These are phyloP conservation scores for Triticum monococcum DNA, from an alignment of 176 grass and related monocot genomes.

Conservation along the genomic window DNA sequence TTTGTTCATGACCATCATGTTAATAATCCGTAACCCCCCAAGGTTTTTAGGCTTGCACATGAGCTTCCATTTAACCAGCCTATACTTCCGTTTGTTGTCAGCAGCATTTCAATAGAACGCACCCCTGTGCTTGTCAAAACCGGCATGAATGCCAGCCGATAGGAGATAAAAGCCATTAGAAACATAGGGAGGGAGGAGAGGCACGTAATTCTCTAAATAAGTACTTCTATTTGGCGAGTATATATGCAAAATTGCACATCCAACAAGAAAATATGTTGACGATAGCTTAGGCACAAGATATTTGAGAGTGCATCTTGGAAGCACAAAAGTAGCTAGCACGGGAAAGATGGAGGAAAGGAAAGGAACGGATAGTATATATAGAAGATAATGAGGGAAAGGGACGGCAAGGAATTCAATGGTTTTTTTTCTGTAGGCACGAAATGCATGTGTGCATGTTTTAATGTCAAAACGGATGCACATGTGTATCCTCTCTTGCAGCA, in stretches of 20 bases:
- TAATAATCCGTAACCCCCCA: too few relatives aligned
- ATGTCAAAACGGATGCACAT: background rate
- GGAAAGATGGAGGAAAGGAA: background rate
- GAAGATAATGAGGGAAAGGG: background rate
- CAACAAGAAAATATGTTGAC: background rate
- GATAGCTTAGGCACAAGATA: background rate
- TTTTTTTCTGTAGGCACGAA: background rate
- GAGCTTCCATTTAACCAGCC: too few relatives aligned
- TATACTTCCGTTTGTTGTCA: too few relatives aligned
- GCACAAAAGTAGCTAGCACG: background rate
- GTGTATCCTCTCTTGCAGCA: background rate
- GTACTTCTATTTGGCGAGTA: background rate
- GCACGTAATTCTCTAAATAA: background rate
- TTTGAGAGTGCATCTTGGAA: background rate
- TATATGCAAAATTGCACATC: background rate
- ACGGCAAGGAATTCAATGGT: background rate
- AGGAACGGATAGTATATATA: background rate
- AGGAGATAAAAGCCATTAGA: too few relatives aligned
- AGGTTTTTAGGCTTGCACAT: too few relatives aligned
- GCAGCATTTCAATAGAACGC: too few relatives aligned
- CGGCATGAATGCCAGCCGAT: too few relatives aligned
- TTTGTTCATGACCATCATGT: too few relatives aligned
- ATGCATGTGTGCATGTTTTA: background rate
- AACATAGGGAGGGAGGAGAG: background rate
- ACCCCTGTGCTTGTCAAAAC: too few relatives aligned